A percentile compares a stretch with the other conserved stretches of the same genome.
Conservation (phyloP, 1,139 yeast species). For the Suhomyces chickasaworum region DNA sequence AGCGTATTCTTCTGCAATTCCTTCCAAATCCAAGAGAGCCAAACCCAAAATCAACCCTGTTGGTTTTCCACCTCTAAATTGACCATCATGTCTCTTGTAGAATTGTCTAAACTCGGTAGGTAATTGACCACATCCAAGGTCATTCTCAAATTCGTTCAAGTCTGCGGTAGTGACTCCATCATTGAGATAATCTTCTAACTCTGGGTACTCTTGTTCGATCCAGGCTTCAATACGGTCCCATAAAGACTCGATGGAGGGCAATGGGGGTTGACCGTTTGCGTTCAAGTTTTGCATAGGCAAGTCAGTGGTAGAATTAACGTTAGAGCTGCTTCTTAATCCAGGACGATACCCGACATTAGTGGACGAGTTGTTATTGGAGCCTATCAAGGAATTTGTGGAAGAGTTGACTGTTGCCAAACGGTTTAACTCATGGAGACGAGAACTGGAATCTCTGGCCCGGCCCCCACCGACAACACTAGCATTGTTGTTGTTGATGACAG, state of each 20-base stretch:
- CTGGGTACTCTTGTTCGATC: constrained; percentile 80
- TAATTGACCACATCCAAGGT: constrained; percentile 60
- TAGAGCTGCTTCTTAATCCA: constrained; percentile 36
- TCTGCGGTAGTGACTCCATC: constrained; percentile 76
- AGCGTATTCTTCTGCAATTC: constrained; percentile 66
- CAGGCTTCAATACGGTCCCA: constrained; percentile 77
- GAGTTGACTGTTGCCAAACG: constrained; percentile 45
- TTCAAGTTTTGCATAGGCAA: constrained; percentile 46
- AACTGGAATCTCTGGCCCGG: constrained; percentile 23
- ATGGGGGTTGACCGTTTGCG: constrained; percentile 62
- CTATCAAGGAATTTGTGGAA: constrained; percentile 33
- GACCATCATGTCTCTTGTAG: constrained; percentile 79
- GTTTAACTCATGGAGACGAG: constrained; percentile 46
- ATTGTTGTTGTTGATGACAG: constrained; percentile 21
- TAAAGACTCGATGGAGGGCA: constrained; percentile 68
- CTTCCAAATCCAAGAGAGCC: constrained; percentile 69
- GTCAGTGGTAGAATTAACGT: constrained; percentile 31
- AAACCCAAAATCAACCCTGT: constrained; percentile 75
- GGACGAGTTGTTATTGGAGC: constrained; percentile 16
- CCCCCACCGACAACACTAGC: constrained; percentile 23
- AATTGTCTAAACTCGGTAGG: constrained; percentile 79
- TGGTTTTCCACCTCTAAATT: constrained; percentile 73
- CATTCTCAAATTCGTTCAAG: constrained; percentile 74
- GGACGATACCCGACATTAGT: constrained; percentile 38
- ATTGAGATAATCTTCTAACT: constrained; percentile 69